A percentile compares a stretch with the other conserved stretches of the same genome.
Evolutionary conservation across 768 basidiomycete genomes (phyloP).

Genomic region (Tylopilus intermedius): DNA sequence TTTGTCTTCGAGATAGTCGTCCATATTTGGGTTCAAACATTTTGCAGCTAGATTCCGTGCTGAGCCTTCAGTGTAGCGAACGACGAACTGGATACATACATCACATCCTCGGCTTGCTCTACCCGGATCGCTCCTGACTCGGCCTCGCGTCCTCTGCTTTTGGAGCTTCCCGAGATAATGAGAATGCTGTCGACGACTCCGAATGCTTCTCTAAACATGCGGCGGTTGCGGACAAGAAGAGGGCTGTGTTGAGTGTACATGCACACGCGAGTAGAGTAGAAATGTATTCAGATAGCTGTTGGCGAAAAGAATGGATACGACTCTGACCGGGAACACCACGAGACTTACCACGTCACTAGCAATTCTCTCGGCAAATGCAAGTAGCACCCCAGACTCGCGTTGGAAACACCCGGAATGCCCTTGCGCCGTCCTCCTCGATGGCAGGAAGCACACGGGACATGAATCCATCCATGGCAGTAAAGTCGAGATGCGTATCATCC

Average conservation of each 20-base stretch:
- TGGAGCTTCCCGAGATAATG: slow-evolving; percentile 38
- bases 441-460: slow-evolving; percentile 64
- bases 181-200: slow-evolving; percentile 76
- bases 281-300: slow-evolving; percentile 83
- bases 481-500: too few species aligned
- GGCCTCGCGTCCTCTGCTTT: background rate
- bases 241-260: slow-evolving; percentile 62
- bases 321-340: background rate
- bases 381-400: slow-evolving; percentile 64
- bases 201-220: slow-evolving; percentile 85
- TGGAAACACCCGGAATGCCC: slow-evolving; percentile 88
- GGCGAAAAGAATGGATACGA: background rate
- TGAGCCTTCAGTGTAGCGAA: slow-evolving; percentile 5
- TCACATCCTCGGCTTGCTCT: slow-evolving; percentile 71
- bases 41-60: slow-evolving; percentile 51
- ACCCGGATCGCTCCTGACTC: slow-evolving; percentile 33
- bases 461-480: slow-evolving; percentile 86
- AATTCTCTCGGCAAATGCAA: slow-evolving; percentile 81
- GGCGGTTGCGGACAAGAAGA: slow-evolving; percentile 80
- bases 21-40: slow-evolving; percentile 97
- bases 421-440: slow-evolving; percentile 68
- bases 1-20: slow-evolving; percentile 95
- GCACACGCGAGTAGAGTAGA: slow-evolving; percentile 71
- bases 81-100: slow-evolving; percentile 46
- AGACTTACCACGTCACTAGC: slow-evolving; percentile 74